Conservation (phyloP, 331 rosid genomes). For the Quercus phellos region DNA sequence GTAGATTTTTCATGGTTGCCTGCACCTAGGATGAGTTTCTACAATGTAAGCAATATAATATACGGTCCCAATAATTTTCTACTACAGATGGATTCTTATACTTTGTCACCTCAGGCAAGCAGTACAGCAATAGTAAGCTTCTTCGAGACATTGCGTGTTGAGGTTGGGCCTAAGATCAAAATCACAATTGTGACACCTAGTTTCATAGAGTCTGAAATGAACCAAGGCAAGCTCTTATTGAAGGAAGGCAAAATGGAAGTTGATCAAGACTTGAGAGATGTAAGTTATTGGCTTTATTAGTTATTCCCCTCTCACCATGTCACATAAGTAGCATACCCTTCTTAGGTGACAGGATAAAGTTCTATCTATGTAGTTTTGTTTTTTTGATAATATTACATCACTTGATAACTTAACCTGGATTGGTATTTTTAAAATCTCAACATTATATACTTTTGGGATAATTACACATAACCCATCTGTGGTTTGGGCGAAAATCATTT, state of each 20-base stretch:
- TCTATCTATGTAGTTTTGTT: too few species aligned
- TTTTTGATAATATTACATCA: too few species aligned
- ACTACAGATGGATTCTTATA: background rate
- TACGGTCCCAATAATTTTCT: background rate
- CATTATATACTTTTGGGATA: too few species aligned
- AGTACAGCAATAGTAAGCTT: constrained; percentile 27
- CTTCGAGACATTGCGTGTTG: constrained; percentile 36
- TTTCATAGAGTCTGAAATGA: constrained; percentile 32
- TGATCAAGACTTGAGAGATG: constrained; percentile 14
- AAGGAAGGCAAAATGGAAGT: constrained; percentile 14
- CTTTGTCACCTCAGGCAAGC: constrained; percentile 26
- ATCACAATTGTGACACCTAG: constrained; percentile 32
- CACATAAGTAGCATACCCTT: too few species aligned
- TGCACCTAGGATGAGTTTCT: constrained; percentile 36
- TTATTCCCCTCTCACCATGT: too few species aligned
- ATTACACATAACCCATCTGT: too few species aligned
- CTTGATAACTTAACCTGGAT: too few species aligned
- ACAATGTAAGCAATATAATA: constrained; percentile 19
- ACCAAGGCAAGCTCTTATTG: constrained; percentile 24
- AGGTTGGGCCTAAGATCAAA: constrained; percentile 24
- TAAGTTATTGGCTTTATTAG: too few species aligned
- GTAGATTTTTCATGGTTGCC: constrained; percentile 31
- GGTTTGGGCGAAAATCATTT: too few species aligned
- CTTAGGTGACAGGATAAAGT: too few species aligned
- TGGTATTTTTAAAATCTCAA: too few species aligned